Base-by-base conservation (phyloP, 345 rosid genomes). In the Citrus maxima region DNA sequence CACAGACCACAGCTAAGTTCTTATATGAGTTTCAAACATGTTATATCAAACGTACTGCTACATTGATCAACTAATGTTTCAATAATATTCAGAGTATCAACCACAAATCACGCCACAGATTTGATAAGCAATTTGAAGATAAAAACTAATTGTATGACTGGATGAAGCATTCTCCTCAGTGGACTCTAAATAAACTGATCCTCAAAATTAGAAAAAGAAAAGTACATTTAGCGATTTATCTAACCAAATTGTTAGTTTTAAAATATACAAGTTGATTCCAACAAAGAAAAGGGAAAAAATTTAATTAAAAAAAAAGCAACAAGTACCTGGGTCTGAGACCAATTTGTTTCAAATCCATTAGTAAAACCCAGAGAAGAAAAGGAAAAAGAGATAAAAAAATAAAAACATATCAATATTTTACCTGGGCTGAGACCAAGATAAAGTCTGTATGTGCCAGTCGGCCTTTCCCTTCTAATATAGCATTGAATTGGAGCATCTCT, bases 401-500 rank as follows among this genome's bases (percentile, higher is more conserved):
- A 5, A 55, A 8, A 38, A 24, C 37, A 63, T 28, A 2, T 34
- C 65, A 72, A 77, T 16, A 58, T 63, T 86, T 46, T 88, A 95
- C 99, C 93, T 70, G 99, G 99, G 78, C 93, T 89, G 79, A 92
- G 82, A 76, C 99, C 96, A 62, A 90, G 92, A 85, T 89, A 93
- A 54, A 95, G 81, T 60, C 83, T 90, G 82, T 75, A 95, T 7
- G 93, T 88, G 4, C 93, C 90, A 67, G 90, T 86, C 14, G 89
- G 85, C 77, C 93, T 86, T 65, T 93, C 97, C 82, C 99, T 91
- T 88, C 79, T 88, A 25, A 95, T 91, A 84, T 84, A 95, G 87
- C 99, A 95, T 70, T 95, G 97, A 80, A 93, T 90, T 2, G 95
- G 93, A 84, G 85, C 77, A 66, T 91, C 96, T 86, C 94, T 88